Base-by-base conservation (phyloP, 1,284 basidiomycete genomes). In the Bjerkandera adusta region DNA sequence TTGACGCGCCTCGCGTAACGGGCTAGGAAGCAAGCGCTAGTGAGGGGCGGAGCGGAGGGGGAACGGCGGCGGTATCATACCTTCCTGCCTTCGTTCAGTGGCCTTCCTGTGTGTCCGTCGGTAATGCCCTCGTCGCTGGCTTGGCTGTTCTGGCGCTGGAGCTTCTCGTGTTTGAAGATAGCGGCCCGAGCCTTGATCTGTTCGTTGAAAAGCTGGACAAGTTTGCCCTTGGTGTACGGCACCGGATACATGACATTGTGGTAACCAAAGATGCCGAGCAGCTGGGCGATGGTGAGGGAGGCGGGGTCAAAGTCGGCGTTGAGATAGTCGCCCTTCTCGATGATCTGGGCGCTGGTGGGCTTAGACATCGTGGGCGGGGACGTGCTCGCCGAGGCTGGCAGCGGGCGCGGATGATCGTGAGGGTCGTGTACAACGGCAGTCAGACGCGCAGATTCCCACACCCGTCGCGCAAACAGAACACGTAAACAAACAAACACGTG, bases 161-260 rank as follows among this genome's bases (percentile, higher is more conserved):
- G 52, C 36, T 81, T 71, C 52, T 90, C 83, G 54, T 79, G 83
- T 62, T 79, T 81, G 44, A 87, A 67, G 56, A 81, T 83, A 15
- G 67, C 62, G 4, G 77, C 72, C 46, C 79, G 78, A 6, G 82
- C 70, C 57, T 78, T 81, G 56, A 97, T 78, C 64, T 91, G 75
- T 27, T 83, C 74, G 49, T 92, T 81, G 68, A 94, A 98, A 3
- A 85, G 69, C 32, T 81, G 73, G 8, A 97, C 78, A 20, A 98
- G 80, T 57, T 91, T 92, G 5, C 84, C 73, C 68, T 98, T 98
- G 52, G 89, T 91, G 58, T 89, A 86, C 1, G 83, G 81, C 3
- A 84, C 79, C 5, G 89, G 81, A 66, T 87, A 91, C 25, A 73
- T 71, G 58, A 96, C 72, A 52, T 86, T 81, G 68, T 98, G 91